Percentiles rank a stretch among this genome's conserved stretches.
Evolutionary conservation across 305 asterid genomes (phyloP).

Genomic region (Fraxinus latifolia): DNA sequence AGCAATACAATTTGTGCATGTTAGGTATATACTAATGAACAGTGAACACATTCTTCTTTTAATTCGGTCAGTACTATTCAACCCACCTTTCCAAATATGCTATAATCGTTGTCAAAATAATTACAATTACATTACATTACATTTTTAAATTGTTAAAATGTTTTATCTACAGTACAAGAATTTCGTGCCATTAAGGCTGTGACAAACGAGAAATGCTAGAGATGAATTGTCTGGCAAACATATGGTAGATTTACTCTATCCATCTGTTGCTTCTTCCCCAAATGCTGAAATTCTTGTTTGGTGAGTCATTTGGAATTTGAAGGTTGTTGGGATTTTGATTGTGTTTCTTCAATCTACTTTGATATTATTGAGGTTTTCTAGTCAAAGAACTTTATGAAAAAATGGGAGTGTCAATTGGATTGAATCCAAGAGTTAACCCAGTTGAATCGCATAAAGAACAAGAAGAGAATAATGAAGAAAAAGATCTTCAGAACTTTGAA

Average conservation of each 20-base stretch:
- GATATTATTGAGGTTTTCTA: constrained; percentile 1
- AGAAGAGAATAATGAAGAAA: constrained; percentile 30
- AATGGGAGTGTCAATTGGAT: constrained; percentile 56
- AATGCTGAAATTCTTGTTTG: neutral
- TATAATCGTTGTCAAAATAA: neutral
- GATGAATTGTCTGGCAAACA: neutral
- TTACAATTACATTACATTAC: neutral
- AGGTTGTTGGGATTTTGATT: constrained; percentile 10
- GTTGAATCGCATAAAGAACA: constrained; percentile 33
- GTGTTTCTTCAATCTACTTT: constrained; percentile 13
- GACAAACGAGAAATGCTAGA: neutral
- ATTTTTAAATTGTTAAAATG: too few relatives aligned
- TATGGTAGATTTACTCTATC: neutral
- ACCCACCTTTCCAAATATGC: neutral
- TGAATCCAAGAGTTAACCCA: constrained; percentile 50
- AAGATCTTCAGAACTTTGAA: constrained; percentile 36
- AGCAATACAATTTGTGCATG: neutral
- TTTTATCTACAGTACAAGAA: neutral
- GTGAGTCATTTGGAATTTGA: constrained; percentile 6
- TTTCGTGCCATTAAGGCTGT: neutral
- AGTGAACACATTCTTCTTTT: neutral
- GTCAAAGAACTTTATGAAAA: constrained; percentile 13
- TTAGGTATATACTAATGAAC: neutral
- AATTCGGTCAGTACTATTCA: neutral
- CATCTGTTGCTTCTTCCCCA: neutral